Evolutionary conservation across 2,329 filamentous ascomycete genomes (phyloP), one percentile per base, ranked within the genome.

Genomic region (Fusarium paranaense): DNA sequence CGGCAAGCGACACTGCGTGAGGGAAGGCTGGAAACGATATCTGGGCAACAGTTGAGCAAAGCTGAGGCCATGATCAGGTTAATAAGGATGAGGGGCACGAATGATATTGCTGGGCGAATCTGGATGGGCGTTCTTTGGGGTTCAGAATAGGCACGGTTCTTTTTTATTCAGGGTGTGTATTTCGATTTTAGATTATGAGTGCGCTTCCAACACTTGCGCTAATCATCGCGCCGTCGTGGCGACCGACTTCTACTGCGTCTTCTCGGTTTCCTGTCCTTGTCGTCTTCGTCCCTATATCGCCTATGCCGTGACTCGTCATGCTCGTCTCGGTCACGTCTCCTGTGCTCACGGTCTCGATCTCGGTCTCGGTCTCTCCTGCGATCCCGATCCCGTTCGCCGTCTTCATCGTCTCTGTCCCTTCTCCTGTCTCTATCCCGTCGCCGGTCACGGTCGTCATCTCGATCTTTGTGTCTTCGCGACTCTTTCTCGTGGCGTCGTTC

Each of bases 11-110:
- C 86, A 90, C 61, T 90, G 93, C 71, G 84, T 90, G 33, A 88
- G 93, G 72, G 92, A 95, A 78, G 94, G 93, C 2, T 97, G 95
- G 95, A 96, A 94, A 82, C 88, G 91, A 77, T 97, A 95, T 84
- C 83, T 95, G 62, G 85, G 85, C 8, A 84, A 82, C 64, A 80
- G 81, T 47, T 85, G 67, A 79, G 50, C 37, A 16, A 40, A 66
- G 42, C 20, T 5, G 42, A 25, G 32, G 35, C 33, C 18, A 11
- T 38, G 45, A 50, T 47, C 38, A 63, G 60, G 42, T 27, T 66
- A 33, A 63, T 54, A 52, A 63, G 57, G 57, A 57, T 27, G 64
- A 67, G 45, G 45, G 62, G 25, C 47, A 65, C 14, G 58, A 69
- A 57, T 70, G 40, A 74, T 67, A 50, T 67, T 59, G 57, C 40